Conservation (phyloP, 768 basidiomycete species). For the Cubamyces sp. region DNA sequence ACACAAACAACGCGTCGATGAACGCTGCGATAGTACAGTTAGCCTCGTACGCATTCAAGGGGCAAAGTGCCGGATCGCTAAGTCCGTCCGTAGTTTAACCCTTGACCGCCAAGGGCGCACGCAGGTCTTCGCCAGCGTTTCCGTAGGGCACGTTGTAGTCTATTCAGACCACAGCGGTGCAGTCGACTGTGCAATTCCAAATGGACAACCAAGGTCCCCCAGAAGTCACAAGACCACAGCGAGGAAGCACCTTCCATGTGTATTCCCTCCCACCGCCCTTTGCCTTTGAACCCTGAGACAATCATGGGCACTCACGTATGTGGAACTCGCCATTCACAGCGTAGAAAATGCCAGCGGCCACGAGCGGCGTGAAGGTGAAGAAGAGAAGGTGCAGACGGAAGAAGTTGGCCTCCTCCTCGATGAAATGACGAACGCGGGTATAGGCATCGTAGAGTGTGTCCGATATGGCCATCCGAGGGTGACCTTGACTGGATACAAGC, state of each 20-base stretch:
- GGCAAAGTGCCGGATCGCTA: no score
- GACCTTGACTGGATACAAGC: background rate
- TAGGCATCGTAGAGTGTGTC: conserved; percentile 11
- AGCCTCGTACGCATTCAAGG: no score
- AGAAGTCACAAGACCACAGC: no score
- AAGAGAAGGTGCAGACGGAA: conserved; percentile 54
- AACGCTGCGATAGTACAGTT: conserved; percentile 39
- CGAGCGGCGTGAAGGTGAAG: conserved; percentile 60
- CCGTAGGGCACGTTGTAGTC: background rate
- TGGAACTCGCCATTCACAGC: conserved; percentile 58
- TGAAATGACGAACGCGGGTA: conserved; percentile 20
- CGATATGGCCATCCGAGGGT: conserved; percentile 13
- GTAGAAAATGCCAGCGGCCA: conserved; percentile 67
- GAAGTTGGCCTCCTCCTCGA: conserved; percentile 47
- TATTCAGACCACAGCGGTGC: conserved; percentile 12
- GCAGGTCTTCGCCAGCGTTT: background rate
- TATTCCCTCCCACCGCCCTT: background rate
- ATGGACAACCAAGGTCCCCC: no score
- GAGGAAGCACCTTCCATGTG: no score
- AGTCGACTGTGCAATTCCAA: background rate
- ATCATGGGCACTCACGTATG: conserved; percentile 25
- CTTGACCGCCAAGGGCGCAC: no score
- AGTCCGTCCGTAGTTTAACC: no score
- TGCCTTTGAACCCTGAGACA: no score
- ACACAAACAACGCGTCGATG: conserved; percentile 63